Percentiles rank a stretch among this genome's conserved stretches.
phyloP scores from a whole-genome alignment of 495 filamentous ascomycete species.

The Coniosporium apollinis region DNA sequence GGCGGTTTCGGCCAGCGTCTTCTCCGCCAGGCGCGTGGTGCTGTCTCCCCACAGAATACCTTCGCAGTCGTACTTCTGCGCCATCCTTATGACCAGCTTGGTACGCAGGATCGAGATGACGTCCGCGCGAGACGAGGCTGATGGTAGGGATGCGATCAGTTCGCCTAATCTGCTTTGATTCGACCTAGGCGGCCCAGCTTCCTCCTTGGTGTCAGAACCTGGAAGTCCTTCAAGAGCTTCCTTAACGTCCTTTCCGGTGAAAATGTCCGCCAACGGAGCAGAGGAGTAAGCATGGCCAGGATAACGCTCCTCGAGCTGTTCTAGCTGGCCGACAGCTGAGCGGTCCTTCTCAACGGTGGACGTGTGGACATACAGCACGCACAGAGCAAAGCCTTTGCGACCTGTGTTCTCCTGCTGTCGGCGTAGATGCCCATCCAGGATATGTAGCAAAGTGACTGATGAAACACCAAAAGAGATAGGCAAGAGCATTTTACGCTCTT shows the following conservation, averaged over 20 bases:
- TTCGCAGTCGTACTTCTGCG: constrained; percentile 40
- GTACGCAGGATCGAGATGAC: constrained; percentile 51
- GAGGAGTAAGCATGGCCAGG: constrained; percentile 39
- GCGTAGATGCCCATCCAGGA: constrained; percentile 52
- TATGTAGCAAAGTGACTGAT: constrained; percentile 59
- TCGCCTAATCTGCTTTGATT: constrained; percentile 29
- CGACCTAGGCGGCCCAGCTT: no score
- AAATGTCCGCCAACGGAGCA: constrained; percentile 40
- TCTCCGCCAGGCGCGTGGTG: constrained; percentile 74
- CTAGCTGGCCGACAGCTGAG: constrained; percentile 5
- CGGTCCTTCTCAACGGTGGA: constrained; percentile 10
- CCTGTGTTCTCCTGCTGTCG: constrained; percentile 38
- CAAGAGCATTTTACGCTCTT: constrained; percentile 45
- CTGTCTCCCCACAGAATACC: constrained; percentile 69
- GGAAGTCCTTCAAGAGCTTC: constrained; percentile 7
- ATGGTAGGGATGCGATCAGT: constrained; percentile 41
- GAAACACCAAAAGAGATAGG: constrained; percentile 73
- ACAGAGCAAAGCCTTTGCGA: constrained; percentile 44
- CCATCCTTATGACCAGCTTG: constrained; percentile 48
- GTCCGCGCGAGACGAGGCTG: constrained; percentile 60
- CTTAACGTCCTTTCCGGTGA: constrained; percentile 23
- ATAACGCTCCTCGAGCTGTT: constrained; percentile 30
- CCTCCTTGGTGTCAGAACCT: constrained; percentile 10
- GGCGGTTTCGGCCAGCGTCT: constrained; percentile 69
- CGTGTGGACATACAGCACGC: constrained; percentile 50